Evolutionary conservation across 306 rosid species (phyloP).

Genomic region (Dalbergia oliveri): DNA sequence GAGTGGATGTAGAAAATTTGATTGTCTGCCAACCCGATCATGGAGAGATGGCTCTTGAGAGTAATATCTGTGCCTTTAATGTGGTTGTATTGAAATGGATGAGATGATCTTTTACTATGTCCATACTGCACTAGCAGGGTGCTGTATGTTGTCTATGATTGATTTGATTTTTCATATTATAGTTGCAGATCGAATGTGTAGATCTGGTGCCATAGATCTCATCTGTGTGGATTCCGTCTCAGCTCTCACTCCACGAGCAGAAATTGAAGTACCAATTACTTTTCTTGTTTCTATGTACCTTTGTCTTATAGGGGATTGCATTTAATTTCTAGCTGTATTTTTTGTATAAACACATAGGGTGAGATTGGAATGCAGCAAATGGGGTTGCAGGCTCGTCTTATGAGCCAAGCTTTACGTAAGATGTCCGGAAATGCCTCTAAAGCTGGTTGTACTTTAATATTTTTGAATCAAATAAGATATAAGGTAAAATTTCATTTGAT

Average conservation of each 20-base stretch:
- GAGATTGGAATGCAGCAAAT: slow-evolving; percentile 99
- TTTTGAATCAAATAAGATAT: slow-evolving; percentile 96
- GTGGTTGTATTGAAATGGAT: slow-evolving; percentile 43
- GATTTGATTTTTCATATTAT: slow-evolving; percentile 49
- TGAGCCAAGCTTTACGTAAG: slow-evolving; percentile 99
- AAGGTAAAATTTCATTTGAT: slow-evolving; percentile 70
- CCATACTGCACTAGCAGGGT: slow-evolving; percentile 33
- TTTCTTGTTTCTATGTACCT: slow-evolving; percentile 32
- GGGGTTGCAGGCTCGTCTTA: slow-evolving; percentile 99
- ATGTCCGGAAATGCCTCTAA: slow-evolving; percentile 99
- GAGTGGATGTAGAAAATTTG: slow-evolving; percentile 97
- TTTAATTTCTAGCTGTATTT: slow-evolving; percentile 41
- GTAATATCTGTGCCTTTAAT: slow-evolving; percentile 60
- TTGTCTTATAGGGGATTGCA: slow-evolving; percentile 12
- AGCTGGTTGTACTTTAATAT: slow-evolving; percentile 98
- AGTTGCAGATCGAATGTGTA: slow-evolving; percentile 99
- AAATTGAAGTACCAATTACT: slow-evolving; percentile 74
- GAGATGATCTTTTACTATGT: slow-evolving; percentile 25
- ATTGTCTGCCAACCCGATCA: slow-evolving; percentile 99
- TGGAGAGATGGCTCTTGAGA: slow-evolving; percentile 99
- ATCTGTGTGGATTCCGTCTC: slow-evolving; percentile 98
- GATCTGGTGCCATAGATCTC: slow-evolving; percentile 98
- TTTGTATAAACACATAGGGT: slow-evolving; percentile 60
- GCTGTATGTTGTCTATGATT: slow-evolving; percentile 38
- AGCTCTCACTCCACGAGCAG: slow-evolving; percentile 98